Evolutionary conservation across 78 protist genomes (phyloP).

Genomic region (Anaeramoeba flamelloides): DNA sequence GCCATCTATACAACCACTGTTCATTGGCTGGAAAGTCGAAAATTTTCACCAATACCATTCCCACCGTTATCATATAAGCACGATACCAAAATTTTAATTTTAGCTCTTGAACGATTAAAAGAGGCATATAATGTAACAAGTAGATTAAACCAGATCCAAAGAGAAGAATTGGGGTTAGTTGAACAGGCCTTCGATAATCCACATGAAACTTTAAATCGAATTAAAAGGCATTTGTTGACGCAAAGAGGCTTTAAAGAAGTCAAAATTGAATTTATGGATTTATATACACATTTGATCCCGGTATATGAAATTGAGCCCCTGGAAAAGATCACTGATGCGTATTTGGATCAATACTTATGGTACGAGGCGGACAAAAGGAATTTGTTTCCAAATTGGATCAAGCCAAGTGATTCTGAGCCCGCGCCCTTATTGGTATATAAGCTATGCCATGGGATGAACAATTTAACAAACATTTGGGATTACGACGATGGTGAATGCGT

Average conservation of each 20-base stretch:
- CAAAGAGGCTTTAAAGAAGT: slow-evolving; percentile 93
- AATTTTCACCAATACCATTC: slow-evolving; percentile 93
- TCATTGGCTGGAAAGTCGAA: slow-evolving; percentile 86
- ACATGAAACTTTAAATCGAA: slow-evolving; percentile 86
- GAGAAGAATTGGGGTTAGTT: slow-evolving; percentile 91
- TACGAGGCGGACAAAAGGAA: slow-evolving; percentile 93
- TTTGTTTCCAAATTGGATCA: slow-evolving; percentile 98
- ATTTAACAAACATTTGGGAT: slow-evolving; percentile 75
- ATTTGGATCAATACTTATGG: slow-evolving; percentile 98
- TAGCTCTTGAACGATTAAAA: slow-evolving; percentile 91
- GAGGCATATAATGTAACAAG: slow-evolving; percentile 79
- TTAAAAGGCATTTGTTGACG: slow-evolving; percentile 91
- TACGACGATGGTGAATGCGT: slow-evolving; percentile 19
- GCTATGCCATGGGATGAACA: slow-evolving; percentile 97
- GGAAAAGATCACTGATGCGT: slow-evolving; percentile 99
- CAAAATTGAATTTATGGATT: slow-evolving; percentile 89
- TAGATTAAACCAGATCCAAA: slow-evolving; percentile 80
- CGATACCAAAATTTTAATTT: slow-evolving; percentile 93
- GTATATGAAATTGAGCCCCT: slow-evolving; percentile 94
- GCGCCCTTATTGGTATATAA: slow-evolving; percentile 97
- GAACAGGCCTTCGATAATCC: slow-evolving; percentile 99
- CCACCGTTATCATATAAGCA: slow-evolving; percentile 95
- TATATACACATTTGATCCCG: slow-evolving; percentile 83
- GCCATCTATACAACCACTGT: slow-evolving; percentile 92
- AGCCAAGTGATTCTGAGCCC: slow-evolving; percentile 98